Conservation (phyloP, 495 filamentous ascomycete genomes). For the Penicillium parvum region DNA sequence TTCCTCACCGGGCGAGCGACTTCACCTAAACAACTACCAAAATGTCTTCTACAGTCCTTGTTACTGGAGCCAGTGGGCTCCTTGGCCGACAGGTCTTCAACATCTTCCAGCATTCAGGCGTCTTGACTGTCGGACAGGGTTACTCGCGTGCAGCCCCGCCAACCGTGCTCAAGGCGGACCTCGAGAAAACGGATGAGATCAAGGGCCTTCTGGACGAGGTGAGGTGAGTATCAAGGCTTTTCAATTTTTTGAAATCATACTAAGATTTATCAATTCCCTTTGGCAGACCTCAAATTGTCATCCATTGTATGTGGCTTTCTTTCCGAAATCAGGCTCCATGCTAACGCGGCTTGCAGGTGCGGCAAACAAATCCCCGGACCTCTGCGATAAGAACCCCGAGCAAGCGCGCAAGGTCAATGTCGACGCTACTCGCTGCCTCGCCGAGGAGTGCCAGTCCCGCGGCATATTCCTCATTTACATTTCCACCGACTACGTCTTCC, state of each 20-base stretch:
- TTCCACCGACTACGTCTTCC: constrained; percentile 92
- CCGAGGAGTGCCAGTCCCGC: constrained; percentile 57
- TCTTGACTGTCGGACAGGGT: constrained; percentile 80
- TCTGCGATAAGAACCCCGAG: constrained; percentile 73
- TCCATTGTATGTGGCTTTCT: constrained; percentile 63
- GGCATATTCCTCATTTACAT: constrained; percentile 82
- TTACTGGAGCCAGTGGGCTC: constrained; percentile 84
- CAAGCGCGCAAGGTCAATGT: constrained; percentile 74
- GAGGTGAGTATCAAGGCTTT: constrained; percentile 27
- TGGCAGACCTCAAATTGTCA: constrained; percentile 69
- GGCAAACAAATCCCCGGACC: constrained; percentile 87
- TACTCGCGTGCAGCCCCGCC: constrained; percentile 67
- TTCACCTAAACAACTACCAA: not conserved
- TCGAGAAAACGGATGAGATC: constrained; percentile 58
- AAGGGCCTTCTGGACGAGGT: constrained; percentile 55
- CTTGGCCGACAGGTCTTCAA: constrained; percentile 77
- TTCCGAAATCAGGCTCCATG: not conserved
- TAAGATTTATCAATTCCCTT: not conserved
- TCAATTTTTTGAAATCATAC: too few relatives aligned
- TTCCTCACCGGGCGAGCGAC: constrained; percentile 3
- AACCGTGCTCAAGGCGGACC: constrained; percentile 70
- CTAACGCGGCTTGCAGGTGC: constrained; percentile 53
- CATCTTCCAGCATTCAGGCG: constrained; percentile 63
- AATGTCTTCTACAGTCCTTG: constrained; percentile 61
- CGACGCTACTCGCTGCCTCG: constrained; percentile 61